These are phyloP conservation scores for Colletotrichum nymphaeae DNA, from an alignment of 2,329 filamentous ascomycete species.

Conservation along the genomic window DNA sequence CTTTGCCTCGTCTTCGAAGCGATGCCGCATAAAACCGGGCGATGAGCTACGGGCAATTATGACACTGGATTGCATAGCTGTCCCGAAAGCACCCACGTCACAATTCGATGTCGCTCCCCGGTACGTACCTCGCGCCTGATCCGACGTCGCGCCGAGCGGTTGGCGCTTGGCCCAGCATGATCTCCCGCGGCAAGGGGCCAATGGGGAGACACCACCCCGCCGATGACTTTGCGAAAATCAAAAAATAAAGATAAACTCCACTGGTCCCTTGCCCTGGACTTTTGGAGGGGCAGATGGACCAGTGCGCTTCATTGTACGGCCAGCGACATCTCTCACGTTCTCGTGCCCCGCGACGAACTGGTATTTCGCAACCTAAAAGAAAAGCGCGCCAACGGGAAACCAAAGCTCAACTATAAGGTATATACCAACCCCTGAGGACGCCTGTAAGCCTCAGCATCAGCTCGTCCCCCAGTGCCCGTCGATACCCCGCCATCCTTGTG, in stretches of 20 bases:
- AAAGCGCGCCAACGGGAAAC: neutral
- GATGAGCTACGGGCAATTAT: conserved; percentile 1
- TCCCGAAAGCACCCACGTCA: conserved; percentile 34
- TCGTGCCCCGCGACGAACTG: conserved; percentile 26
- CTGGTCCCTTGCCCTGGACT: conserved; percentile 28
- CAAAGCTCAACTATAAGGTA: neutral
- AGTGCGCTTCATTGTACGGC: conserved; percentile 12
- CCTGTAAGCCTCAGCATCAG: neutral
- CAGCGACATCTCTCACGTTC: conserved; percentile 6
- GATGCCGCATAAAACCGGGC: neutral
- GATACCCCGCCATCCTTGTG: neutral
- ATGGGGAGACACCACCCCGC: conserved; percentile 9
- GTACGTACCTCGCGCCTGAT: neutral
- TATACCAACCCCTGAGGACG: neutral
- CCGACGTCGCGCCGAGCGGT: conserved; percentile 24
- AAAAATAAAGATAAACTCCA: conserved; percentile 23
- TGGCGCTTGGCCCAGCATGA: neutral
- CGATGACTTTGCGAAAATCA: neutral
- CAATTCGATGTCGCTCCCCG: neutral
- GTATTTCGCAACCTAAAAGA: neutral
- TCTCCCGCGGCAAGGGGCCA: conserved; percentile 1
- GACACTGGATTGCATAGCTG: conserved; percentile 27
- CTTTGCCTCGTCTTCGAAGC: conserved; percentile 17
- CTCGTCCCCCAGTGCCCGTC: neutral
- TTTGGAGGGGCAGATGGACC: conserved; percentile 26